These are phyloP conservation scores for Neohortaea acidophila DNA, from an alignment of 495 filamentous ascomycete species.

Conservation along the genomic window DNA sequence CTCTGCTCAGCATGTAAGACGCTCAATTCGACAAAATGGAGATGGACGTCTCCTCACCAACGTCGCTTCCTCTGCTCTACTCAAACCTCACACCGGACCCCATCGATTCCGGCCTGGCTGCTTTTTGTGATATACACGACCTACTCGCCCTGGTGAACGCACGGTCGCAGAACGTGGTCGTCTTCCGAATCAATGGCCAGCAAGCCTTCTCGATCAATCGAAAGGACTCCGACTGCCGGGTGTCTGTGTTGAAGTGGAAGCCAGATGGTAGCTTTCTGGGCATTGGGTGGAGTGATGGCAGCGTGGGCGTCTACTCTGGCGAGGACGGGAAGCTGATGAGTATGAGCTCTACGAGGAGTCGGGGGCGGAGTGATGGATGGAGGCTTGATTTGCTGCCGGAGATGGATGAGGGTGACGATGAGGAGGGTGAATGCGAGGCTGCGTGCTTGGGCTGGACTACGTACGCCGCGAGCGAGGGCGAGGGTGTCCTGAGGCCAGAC, in stretches of 20 bases:
- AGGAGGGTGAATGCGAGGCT: neutral
- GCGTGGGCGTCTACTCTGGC: constrained; percentile 7
- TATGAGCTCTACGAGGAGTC: neutral
- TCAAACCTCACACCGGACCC: constrained; percentile 42
- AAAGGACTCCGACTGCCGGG: constrained; percentile 29
- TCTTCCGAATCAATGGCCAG: constrained; percentile 56
- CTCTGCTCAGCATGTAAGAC: no score
- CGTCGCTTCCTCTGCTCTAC: constrained; percentile 23
- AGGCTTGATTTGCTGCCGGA: neutral
- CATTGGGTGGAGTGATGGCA: constrained; percentile 10
- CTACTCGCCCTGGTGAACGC: constrained; percentile 56
- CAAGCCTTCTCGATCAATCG: constrained; percentile 45
- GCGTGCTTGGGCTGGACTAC: neutral
- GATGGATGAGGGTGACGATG: neutral
- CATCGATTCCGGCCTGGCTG: constrained; percentile 37
- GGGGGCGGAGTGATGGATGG: neutral
- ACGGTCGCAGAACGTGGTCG: constrained; percentile 40
- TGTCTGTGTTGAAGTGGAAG: constrained; percentile 49
- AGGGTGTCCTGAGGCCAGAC: neutral
- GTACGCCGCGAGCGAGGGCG: neutral
- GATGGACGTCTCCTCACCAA: no score
- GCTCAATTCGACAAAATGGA: no score
- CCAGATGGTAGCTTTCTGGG: constrained; percentile 44
- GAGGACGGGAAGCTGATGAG: constrained; percentile 11
- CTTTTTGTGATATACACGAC: constrained; percentile 73